Conservation (phyloP, 768 basidiomycete genomes). For the Mycena haematopus region DNA sequence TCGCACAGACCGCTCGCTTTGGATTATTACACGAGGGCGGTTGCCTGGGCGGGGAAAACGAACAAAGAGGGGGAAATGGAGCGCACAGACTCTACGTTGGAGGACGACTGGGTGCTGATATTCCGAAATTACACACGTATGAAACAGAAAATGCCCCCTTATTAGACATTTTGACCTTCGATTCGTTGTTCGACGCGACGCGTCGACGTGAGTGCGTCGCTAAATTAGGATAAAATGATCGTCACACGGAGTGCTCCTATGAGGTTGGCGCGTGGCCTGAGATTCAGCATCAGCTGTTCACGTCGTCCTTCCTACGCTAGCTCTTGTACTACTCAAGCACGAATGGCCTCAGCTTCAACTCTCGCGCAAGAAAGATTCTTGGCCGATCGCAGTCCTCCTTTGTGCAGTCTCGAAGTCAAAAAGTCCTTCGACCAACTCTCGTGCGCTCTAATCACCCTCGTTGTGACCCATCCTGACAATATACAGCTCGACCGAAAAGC, state of each 20-base stretch:
- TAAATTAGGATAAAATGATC: neutral
- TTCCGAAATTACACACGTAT: conserved; percentile 66
- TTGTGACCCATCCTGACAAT: conserved; percentile 8
- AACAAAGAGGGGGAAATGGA: conserved; percentile 42
- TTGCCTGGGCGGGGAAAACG: conserved; percentile 67
- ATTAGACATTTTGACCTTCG: too few relatives aligned
- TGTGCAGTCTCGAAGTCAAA: conserved; percentile 73
- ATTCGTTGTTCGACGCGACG: conserved; percentile 1
- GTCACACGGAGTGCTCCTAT: conserved; percentile 1
- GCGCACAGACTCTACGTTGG: conserved; percentile 59
- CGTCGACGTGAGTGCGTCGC: neutral
- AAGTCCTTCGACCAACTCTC: conserved; percentile 74
- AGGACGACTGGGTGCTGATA: conserved; percentile 66
- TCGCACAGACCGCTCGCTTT: conserved; percentile 48
- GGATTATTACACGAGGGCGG: conserved; percentile 71
- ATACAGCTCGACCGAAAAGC: conserved; percentile 71
- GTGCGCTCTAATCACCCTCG: conserved; percentile 38
- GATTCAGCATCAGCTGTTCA: neutral
- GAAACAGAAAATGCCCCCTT: conserved; percentile 35
- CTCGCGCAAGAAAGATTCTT: conserved; percentile 66
- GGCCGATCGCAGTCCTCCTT: conserved; percentile 77
- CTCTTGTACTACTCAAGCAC: neutral
- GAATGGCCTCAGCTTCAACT: conserved; percentile 26
- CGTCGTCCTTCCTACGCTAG: neutral
- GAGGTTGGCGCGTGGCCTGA: neutral